A percentile compares a stretch with the other conserved stretches of the same genome.
Evolutionary conservation across 2,329 filamentous ascomycete genomes (phyloP).

Genomic region (Ophiostoma australiae): DNA sequence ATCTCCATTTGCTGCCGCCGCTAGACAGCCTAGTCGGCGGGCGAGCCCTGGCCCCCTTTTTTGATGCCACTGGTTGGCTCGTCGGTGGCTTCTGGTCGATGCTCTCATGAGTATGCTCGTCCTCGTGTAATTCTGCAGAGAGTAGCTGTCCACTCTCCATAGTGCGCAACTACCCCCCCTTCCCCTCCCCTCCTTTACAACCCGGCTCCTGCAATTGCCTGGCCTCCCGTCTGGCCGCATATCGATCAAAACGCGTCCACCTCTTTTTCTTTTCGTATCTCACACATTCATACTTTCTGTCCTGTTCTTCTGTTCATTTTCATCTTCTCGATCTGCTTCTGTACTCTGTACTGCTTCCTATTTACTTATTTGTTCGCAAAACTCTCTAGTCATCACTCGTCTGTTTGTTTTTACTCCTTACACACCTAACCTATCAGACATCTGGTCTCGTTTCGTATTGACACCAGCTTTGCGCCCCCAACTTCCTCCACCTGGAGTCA

Average conservation of each 20-base stretch:
- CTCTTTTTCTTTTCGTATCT: slow-evolving; percentile 20
- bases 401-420: background rate
- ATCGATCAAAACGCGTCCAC: slow-evolving; percentile 24
- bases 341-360: background rate
- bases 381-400: background rate
- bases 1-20: slow-evolving; percentile 23
- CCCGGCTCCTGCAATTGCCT: slow-evolving; percentile 20
- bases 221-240: slow-evolving; percentile 26
- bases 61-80: slow-evolving; percentile 7
- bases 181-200: slow-evolving; percentile 20
- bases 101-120: background rate
- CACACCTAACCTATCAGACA: background rate
- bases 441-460: background rate
- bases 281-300: background rate
- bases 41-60: slow-evolving; percentile 20
- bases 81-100: background rate
- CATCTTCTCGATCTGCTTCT: background rate
- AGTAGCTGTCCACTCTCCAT: slow-evolving; percentile 7
- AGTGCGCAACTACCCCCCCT: slow-evolving; percentile 17
- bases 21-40: slow-evolving; percentile 24
- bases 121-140: slow-evolving; percentile 10
- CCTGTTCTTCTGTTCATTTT: background rate
- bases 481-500: background rate
- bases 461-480: slow-evolving; percentile 3
- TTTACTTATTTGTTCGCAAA: background rate